Percentiles rank a stretch among this genome's conserved stretches.
These are phyloP conservation scores for Hypholoma sublateritium DNA, from an alignment of 768 basidiomycete genomes.

Conservation along the genomic window DNA sequence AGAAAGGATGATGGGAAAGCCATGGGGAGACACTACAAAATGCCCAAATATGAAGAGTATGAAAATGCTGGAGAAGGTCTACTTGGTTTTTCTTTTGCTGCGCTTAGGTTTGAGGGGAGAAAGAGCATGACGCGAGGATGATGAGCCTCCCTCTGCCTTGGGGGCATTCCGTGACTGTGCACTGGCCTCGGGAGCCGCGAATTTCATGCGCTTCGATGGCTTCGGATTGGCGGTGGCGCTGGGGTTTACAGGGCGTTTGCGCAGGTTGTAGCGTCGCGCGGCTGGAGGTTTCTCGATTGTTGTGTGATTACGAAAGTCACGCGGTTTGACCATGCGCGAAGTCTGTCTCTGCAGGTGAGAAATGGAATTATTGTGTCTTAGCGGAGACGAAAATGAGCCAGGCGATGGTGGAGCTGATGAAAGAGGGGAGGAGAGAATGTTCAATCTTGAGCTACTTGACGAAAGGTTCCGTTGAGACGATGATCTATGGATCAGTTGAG, in stretches of 20 bases:
- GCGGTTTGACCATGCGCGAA: conserved; percentile 14
- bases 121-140: not conserved
- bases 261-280: conserved; percentile 30
- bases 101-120: not conserved
- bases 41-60: not conserved
- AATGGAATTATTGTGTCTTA: not conserved
- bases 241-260: conserved; percentile 27
- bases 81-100: not conserved
- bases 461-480: not conserved
- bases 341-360: not conserved
- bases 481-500: not conserved
- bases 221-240: conserved; percentile 19
- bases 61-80: not conserved
- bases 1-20: not conserved
- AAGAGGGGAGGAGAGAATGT: not conserved
- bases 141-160: not conserved
- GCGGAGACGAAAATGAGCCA: not conserved
- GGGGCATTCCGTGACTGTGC: not conserved
- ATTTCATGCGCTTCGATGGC: conserved; percentile 13
- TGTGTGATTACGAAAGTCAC: conserved; percentile 36
- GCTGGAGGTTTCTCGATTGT: conserved; percentile 19
- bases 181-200: not conserved
- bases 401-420: not conserved
- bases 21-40: not conserved
- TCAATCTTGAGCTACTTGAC: not conserved